Conservation (phyloP, 148 eudicot genomes). For the Vaccinium macrocarpon region DNA sequence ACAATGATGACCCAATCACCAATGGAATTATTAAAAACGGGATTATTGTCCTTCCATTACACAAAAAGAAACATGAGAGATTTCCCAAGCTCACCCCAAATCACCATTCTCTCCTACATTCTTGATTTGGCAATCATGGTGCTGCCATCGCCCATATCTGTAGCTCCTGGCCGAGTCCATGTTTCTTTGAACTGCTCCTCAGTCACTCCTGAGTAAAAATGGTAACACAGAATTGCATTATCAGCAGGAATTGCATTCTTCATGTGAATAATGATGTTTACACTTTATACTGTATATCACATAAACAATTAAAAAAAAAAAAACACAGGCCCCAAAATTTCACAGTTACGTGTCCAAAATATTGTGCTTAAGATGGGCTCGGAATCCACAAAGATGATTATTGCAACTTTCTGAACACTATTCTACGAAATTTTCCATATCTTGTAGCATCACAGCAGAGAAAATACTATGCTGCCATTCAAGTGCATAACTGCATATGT, state of each 20-base stretch:
- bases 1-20: constrained; percentile 7
- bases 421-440: background rate
- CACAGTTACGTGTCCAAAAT: background rate
- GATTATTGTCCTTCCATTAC: background rate
- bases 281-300: background rate
- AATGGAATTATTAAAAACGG: background rate
- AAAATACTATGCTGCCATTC: background rate
- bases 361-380: background rate
- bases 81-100: background rate
- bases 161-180: constrained; percentile 66
- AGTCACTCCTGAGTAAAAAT: constrained; percentile 49
- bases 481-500: background rate
- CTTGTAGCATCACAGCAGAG: background rate
- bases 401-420: background rate
- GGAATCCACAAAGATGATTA: background rate
- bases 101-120: constrained; percentile 1
- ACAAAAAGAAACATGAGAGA: background rate
- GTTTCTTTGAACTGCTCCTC: constrained; percentile 70
- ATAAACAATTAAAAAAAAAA: background rate
- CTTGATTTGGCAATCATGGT: constrained; percentile 6
- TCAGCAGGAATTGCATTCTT: background rate
- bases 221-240: background rate
- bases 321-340: background rate
- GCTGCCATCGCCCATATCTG: constrained; percentile 7
- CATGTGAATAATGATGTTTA: background rate